Base-by-base conservation (phyloP, 1,284 basidiomycete genomes). In the Chiua sp. region DNA sequence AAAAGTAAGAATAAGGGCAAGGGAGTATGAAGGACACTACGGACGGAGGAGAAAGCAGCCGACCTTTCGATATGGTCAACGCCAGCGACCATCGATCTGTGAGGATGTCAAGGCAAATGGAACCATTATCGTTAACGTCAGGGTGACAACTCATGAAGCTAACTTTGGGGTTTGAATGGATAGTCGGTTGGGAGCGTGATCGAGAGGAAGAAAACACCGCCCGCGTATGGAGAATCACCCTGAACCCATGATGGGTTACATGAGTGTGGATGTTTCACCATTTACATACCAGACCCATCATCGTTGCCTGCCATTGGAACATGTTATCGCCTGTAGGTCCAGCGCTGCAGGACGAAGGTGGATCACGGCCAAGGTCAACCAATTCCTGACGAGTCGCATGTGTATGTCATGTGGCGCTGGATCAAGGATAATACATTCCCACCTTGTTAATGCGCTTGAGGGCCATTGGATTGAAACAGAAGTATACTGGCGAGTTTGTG, bases 401-500 rank as follows among this genome's bases (percentile, higher is more conserved):
- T 65, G 60, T 42, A 47, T 55, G 62, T 65, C n/a, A 33, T 20
- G 51, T 60, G 60, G 65, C 64, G 67, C 67, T 59, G 55, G 12
- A 13, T 55, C 18, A 20, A 55, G 32, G 51, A 53, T 56, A 47
- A 44, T 32, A 52, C 3, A 47, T 54, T 71, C 87, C 59, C 65
- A 95, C 96, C 91, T 97, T 98, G 92, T 96, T 97, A 84, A 98
- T 98, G 86, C 96, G 95, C 86, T 96, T 97, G 71, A 98, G 86
- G 74, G 96, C 95, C 96, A 97, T 98, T 68, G 68, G 65, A 64
- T 56, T 68, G 61, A 67, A 51, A 65, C 59, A 62, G 68, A 65
- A 68, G 69, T 68, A 58, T 65, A 55, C 67, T 72, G 67, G 70
- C 71, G 65, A 68, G 68, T 72, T 71, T 76, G 62, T 55, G 58